Conservation (phyloP, 1,284 basidiomycete genomes). For the Ceratobasidium sp. region DNA sequence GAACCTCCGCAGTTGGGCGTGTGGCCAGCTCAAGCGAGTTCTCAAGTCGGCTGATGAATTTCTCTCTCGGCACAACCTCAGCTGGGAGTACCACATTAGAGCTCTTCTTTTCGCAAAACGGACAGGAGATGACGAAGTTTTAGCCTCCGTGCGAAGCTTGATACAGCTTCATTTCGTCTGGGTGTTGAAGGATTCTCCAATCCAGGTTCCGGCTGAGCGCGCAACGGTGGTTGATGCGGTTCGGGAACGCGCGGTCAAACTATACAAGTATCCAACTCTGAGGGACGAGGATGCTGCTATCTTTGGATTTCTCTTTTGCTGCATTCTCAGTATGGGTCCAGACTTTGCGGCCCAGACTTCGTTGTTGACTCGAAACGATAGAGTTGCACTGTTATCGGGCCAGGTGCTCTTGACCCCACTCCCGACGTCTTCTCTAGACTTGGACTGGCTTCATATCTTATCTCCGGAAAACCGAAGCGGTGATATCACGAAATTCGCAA, state of each 20-base stretch:
- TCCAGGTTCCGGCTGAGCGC: neutral
- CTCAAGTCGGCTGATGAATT: neutral
- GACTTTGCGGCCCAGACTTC: constrained; percentile 11
- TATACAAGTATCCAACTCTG: constrained; percentile 13
- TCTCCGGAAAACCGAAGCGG: constrained; percentile 1
- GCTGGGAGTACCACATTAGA: constrained; percentile 16
- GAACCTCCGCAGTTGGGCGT: constrained; percentile 6
- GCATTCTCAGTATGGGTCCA: constrained; percentile 7
- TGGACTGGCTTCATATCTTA: constrained; percentile 22
- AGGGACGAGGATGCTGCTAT: neutral
- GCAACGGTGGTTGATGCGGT: neutral
- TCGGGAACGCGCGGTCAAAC: neutral
- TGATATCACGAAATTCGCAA: neutral
- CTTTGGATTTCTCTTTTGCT: constrained; percentile 30
- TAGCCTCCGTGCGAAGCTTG: neutral
- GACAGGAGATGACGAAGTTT: constrained; percentile 6
- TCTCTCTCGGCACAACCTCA: constrained; percentile 13
- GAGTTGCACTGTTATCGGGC: constrained; percentile 15
- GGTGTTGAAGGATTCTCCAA: constrained; percentile 21
- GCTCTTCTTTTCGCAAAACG: constrained; percentile 12
- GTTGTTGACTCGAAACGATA: constrained; percentile 13
- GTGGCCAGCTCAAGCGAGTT: neutral
- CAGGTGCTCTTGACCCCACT: constrained; percentile 32
- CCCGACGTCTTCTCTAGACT: constrained; percentile 9
- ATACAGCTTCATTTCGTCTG: constrained; percentile 22